Evolutionary conservation across 768 basidiomycete genomes (phyloP).

Genomic region (Tremella mesenterica): DNA sequence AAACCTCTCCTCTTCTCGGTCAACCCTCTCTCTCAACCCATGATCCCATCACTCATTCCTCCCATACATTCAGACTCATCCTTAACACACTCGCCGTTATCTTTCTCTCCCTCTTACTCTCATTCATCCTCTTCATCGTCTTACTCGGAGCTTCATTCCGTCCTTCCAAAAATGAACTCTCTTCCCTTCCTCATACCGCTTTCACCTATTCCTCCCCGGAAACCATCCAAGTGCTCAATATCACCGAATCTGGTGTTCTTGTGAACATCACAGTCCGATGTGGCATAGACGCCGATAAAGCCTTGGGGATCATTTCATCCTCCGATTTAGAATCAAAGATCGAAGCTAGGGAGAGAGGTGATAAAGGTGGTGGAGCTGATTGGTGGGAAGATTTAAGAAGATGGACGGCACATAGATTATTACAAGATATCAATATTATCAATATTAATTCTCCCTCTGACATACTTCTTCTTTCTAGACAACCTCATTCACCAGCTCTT

Average conservation of each 20-base stretch:
- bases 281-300: conserved; percentile 38
- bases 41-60: neutral
- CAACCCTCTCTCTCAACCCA: neutral
- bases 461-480: conserved; percentile 14
- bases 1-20: conserved; percentile 13
- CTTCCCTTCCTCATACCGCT: conserved; percentile 21
- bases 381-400: conserved; percentile 38
- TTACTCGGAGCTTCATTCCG: conserved; percentile 31
- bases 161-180: conserved; percentile 26
- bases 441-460: conserved; percentile 9
- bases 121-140: conserved; percentile 21
- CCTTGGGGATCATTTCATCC: conserved; percentile 27
- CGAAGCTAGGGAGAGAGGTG: conserved; percentile 12
- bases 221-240: conserved; percentile 30
- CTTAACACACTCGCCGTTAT: conserved; percentile 19
- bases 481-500: conserved; percentile 9
- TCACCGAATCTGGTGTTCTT: conserved; percentile 33
- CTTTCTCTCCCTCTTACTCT: conserved; percentile 20
- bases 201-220: conserved; percentile 33
- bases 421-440: conserved; percentile 9
- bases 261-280: conserved; percentile 28
- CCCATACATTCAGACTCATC: conserved; percentile 4
- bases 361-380: conserved; percentile 21
- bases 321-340: conserved; percentile 8
- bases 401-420: conserved; percentile 14